A percentile compares a stretch with the other conserved stretches of the same genome.
These are phyloP conservation scores for Camellia lanceoleosa DNA, from an alignment of 148 eudicot genomes.

Conservation along the genomic window DNA sequence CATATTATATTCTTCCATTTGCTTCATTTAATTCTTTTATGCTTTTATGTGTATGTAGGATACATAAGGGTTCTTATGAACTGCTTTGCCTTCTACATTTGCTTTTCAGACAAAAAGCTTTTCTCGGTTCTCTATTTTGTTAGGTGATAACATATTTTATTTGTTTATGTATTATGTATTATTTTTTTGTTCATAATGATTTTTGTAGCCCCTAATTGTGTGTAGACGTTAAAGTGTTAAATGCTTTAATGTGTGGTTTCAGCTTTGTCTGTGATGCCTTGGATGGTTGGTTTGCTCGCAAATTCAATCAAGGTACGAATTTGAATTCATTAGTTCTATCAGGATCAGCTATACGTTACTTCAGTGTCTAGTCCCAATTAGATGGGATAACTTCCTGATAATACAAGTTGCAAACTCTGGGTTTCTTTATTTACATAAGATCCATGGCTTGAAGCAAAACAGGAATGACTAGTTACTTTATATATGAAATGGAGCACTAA, in stretches of 20 bases:
- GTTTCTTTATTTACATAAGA: not conserved
- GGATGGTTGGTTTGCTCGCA: constrained; percentile 98
- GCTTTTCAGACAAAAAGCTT: constrained; percentile 66
- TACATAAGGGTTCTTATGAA: constrained; percentile 78
- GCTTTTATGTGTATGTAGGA: constrained; percentile 42
- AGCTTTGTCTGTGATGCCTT: constrained; percentile 94
- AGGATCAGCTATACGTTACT: not conserved
- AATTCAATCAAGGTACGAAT: constrained; percentile 79
- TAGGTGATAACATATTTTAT: constrained; percentile 40
- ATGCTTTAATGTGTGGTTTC: constrained; percentile 21
- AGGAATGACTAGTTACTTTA: not conserved
- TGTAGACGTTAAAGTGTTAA: constrained; percentile 6
- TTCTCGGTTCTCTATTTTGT: constrained; percentile 72
- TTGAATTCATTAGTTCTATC: constrained; percentile 14
- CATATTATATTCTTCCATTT: not conserved
- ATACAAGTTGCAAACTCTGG: not conserved
- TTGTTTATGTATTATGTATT: not conserved
- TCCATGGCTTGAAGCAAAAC: not conserved
- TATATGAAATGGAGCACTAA: not conserved
- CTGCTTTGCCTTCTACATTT: constrained; percentile 72
- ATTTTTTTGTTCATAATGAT: not conserved
- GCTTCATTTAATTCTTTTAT: constrained; percentile 3
- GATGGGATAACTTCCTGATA: not conserved
- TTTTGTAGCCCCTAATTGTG: not conserved
- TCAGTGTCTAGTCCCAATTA: not conserved